phyloP scores from a whole-genome alignment of 108 stramenopile genomes.

The Discostella stelligeroides region DNA sequence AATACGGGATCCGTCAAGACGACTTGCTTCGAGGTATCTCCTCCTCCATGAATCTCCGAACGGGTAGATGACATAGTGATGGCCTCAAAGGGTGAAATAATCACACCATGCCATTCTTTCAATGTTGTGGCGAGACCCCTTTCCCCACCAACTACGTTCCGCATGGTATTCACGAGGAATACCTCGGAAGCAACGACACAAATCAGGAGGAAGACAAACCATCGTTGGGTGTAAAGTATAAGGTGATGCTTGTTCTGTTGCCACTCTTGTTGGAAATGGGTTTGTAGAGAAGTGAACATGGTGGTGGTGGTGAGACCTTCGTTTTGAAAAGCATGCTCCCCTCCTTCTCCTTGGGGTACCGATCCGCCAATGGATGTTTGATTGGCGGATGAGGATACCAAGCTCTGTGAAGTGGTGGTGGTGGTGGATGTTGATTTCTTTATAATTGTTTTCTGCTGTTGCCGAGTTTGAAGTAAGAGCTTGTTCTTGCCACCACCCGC shows the following conservation, averaged over 20 bases:
- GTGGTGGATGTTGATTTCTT: background rate
- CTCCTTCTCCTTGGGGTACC: no score
- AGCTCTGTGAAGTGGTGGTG: background rate
- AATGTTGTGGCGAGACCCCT: background rate
- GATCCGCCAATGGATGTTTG: no score
- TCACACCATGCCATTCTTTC: conserved; percentile 11
- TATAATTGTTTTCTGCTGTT: background rate
- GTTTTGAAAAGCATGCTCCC: no score
- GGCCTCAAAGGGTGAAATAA: background rate
- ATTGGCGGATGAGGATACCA: no score
- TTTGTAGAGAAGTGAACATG: no score
- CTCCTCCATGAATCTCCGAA: background rate
- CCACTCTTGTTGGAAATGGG: background rate
- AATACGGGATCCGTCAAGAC: conserved; percentile 21
- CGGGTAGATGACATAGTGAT: no score
- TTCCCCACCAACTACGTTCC: background rate
- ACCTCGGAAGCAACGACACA: conserved; percentile 1
- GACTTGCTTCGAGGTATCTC: background rate
- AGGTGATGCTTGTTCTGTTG: background rate
- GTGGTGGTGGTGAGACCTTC: no score
- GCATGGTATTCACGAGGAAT: background rate
- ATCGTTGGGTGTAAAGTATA: conserved; percentile 8
- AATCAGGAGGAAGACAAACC: conserved; percentile 3
- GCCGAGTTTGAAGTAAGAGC: conserved; percentile 10
- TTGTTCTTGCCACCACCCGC: conserved; percentile 3